A percentile compares a stretch with the other conserved stretches of the same genome.
phyloP scores from a whole-genome alignment of 495 filamentous ascomycete genomes.

The Xylaria telfairii region DNA sequence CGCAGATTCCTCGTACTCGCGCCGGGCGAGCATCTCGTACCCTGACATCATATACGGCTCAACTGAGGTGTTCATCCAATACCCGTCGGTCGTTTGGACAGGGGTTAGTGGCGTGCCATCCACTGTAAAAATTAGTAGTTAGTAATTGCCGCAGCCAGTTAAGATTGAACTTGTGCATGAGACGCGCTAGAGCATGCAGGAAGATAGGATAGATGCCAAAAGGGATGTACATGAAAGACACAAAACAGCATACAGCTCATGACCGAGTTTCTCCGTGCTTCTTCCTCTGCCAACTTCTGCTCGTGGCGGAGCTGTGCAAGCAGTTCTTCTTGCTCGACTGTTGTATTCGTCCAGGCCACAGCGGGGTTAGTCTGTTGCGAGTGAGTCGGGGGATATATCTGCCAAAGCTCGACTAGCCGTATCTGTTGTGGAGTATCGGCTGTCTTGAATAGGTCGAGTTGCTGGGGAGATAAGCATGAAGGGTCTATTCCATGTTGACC shows the following conservation, averaged over 20 bases:
- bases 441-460: conserved; percentile 66
- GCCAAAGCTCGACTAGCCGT: conserved; percentile 71
- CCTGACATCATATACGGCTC: conserved; percentile 78
- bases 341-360: conserved; percentile 53
- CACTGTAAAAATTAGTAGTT: conserved; percentile 24
- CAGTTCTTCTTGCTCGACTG: conserved; percentile 56
- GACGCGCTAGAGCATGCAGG: background rate
- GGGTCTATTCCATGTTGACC: conserved; percentile 61
- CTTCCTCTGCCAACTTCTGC: conserved; percentile 45
- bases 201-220: background rate
- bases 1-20: conserved; percentile 55
- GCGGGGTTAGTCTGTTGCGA: conserved; percentile 47
- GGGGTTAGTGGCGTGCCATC: conserved; percentile 59
- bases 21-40: conserved; percentile 62
- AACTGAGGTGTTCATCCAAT: conserved; percentile 52
- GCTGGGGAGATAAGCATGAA: conserved; percentile 57
- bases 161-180: background rate
- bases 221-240: background rate
- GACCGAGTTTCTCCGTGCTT: conserved; percentile 37
- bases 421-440: conserved; percentile 63
- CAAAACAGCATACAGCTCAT: conserved; percentile 38
- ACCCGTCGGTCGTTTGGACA: conserved; percentile 55
- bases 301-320: conserved; percentile 60
- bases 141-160: background rate
- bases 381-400: conserved; percentile 58